Conservation (phyloP, 176 grass and related monocot genomes). For the Lolium rigidum region DNA sequence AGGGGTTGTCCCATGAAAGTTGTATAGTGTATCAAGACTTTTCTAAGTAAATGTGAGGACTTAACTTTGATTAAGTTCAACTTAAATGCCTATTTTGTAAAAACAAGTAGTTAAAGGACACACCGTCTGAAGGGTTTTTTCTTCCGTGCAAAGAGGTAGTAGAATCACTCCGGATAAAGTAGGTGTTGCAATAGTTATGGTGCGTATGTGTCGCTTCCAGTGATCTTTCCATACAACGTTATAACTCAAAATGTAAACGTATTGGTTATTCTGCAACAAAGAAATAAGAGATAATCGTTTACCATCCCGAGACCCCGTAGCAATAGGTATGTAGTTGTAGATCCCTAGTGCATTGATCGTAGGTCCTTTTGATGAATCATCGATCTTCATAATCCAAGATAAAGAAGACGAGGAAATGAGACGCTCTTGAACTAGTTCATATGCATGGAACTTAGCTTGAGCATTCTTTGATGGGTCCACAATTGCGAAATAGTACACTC, state of each 20-base stretch:
- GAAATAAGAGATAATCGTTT: neutral
- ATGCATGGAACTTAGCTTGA: constrained; percentile 46
- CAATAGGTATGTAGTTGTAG: constrained; percentile 52
- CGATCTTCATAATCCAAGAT: too few species aligned
- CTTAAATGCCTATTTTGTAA: neutral
- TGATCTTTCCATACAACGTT: constrained; percentile 23
- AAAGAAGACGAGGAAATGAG: constrained; percentile 43
- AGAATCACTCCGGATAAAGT: constrained; percentile 39
- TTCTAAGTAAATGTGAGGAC: neutral
- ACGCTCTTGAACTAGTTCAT: constrained; percentile 54
- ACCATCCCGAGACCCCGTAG: constrained; percentile 59
- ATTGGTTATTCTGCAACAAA: neutral
- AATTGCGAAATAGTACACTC: constrained; percentile 31
- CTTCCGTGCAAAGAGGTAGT: constrained; percentile 38
- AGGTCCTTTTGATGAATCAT: too few species aligned
- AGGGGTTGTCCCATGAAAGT: too few species aligned
- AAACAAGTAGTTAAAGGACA: neutral
- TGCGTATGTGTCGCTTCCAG: neutral
- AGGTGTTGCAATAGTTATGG: constrained; percentile 35
- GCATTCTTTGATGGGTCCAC: constrained; percentile 57
- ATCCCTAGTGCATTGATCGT: constrained; percentile 62
- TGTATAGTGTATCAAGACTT: too few species aligned
- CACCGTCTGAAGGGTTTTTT: constrained; percentile 47
- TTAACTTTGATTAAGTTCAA: neutral
- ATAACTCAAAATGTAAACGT: neutral